These are phyloP conservation scores for Coemansia sp. DNA, from an alignment of 192 early-diverging fungal species.

Conservation along the genomic window DNA sequence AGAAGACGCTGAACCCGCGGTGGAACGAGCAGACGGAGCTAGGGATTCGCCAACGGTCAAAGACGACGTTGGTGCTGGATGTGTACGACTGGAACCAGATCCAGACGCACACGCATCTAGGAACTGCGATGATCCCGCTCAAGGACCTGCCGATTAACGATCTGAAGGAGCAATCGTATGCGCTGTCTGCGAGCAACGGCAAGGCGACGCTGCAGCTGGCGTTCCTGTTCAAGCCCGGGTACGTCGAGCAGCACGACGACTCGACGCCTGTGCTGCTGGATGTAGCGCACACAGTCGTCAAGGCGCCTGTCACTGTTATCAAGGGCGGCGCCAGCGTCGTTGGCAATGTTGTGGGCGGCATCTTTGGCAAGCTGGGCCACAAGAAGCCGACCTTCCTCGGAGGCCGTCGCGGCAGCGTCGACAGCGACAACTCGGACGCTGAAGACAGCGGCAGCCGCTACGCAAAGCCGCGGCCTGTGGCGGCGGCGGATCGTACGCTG, in stretches of 20 bases:
- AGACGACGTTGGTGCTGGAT: slow-evolving; percentile 60
- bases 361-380: slow-evolving; percentile 43
- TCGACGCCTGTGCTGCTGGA: slow-evolving; percentile 57
- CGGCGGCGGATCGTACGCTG: slow-evolving; percentile 17
- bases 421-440: slow-evolving; percentile 12
- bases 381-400: slow-evolving; percentile 38
- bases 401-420: slow-evolving; percentile 9
- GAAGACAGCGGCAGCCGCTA: not conserved
- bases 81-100: slow-evolving; percentile 82
- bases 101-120: slow-evolving; percentile 62
- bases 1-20: slow-evolving; percentile 72
- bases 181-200: slow-evolving; percentile 38
- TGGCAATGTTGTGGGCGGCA: slow-evolving; percentile 47
- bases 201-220: slow-evolving; percentile 56
- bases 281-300: slow-evolving; percentile 58
- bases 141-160: slow-evolving; percentile 57
- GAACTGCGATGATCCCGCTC: slow-evolving; percentile 56
- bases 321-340: slow-evolving; percentile 56
- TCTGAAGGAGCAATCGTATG: slow-evolving; percentile 48
- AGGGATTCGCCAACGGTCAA: slow-evolving; percentile 58
- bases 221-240: slow-evolving; percentile 62
- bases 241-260: slow-evolving; percentile 58
- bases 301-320: slow-evolving; percentile 59
- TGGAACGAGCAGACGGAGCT: slow-evolving; percentile 68
- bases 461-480: not conserved